These are phyloP conservation scores for Neonectria neomacrospora DNA, from an alignment of 2,329 filamentous ascomycete species.

Conservation along the genomic window DNA sequence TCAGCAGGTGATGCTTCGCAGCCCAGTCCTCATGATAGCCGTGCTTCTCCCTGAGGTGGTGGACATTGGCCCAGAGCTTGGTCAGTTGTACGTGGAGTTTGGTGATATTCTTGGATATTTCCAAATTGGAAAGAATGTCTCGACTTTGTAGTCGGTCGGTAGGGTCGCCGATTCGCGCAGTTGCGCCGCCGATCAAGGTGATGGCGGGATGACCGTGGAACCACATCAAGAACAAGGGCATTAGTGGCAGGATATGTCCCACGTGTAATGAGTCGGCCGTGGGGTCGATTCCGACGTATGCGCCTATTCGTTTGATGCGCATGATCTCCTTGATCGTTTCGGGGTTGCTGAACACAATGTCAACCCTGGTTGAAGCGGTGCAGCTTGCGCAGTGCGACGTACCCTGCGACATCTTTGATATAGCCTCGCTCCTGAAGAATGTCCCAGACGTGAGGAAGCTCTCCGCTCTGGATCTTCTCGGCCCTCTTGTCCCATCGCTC, in stretches of 20 bases:
- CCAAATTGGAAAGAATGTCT: slow-evolving; percentile 60
- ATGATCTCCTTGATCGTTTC: slow-evolving; percentile 71
- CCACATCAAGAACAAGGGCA: slow-evolving; percentile 88
- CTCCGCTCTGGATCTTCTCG: slow-evolving; percentile 60
- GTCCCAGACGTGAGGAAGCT: slow-evolving; percentile 66
- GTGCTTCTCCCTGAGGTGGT: slow-evolving; percentile 71
- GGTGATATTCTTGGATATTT: slow-evolving; percentile 71
- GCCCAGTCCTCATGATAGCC: slow-evolving; percentile 72
- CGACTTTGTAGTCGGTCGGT: slow-evolving; percentile 74
- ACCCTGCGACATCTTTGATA: slow-evolving; percentile 81
- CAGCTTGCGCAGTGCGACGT: slow-evolving; percentile 43
- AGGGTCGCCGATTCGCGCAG: slow-evolving; percentile 82
- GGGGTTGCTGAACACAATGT: slow-evolving; percentile 51
- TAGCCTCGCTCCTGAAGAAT: slow-evolving; percentile 77
- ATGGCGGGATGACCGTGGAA: slow-evolving; percentile 76
- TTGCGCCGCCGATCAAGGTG: slow-evolving; percentile 78
- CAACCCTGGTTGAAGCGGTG: slow-evolving; percentile 2
- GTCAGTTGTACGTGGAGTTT: slow-evolving; percentile 77
- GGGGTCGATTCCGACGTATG: slow-evolving; percentile 85
- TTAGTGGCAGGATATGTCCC: slow-evolving; percentile 82
- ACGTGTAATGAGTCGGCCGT: slow-evolving; percentile 83
- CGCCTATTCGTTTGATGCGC: slow-evolving; percentile 72
- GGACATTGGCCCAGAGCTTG: slow-evolving; percentile 79
- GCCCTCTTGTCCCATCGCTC: slow-evolving; percentile 61
- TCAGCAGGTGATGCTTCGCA: slow-evolving; percentile 75